A percentile compares a stretch with the other conserved stretches of the same genome.
These are phyloP conservation scores for Volvox africanus DNA, from an alignment of 139 green algal species.

Conservation along the genomic window DNA sequence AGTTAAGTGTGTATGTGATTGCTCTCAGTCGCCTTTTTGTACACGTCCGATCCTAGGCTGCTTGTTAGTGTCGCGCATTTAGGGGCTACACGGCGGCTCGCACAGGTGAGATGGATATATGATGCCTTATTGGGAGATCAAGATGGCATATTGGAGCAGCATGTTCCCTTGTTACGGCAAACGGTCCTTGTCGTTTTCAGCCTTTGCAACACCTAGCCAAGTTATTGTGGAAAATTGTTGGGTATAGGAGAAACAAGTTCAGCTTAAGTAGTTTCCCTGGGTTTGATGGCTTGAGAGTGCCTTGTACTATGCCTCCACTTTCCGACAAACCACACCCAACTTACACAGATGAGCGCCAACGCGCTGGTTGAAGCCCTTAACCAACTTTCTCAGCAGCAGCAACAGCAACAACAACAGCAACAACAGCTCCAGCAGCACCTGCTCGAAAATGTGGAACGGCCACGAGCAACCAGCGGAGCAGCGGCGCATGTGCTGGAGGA, in stretches of 20 bases:
- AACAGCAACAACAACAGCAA: constrained; percentile 33
- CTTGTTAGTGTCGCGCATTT: no score
- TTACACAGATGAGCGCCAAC: constrained; percentile 33
- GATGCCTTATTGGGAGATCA: no score
- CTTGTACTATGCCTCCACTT: background rate
- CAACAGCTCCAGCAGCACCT: constrained; percentile 16
- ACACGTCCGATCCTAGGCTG: no score
- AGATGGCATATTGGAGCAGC: no score
- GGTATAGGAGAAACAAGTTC: background rate
- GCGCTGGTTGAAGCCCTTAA: constrained; percentile 27
- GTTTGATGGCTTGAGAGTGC: background rate
- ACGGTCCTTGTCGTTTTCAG: no score
- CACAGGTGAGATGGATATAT: background rate
- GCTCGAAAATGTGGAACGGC: constrained; percentile 11
- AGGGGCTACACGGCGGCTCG: no score
- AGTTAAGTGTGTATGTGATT: no score
- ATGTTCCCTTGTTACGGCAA: no score
- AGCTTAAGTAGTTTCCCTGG: background rate
- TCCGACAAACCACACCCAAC: background rate
- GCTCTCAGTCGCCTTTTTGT: no score
- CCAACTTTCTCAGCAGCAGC: constrained; percentile 1
- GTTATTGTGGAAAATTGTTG: background rate
- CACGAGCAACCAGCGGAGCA: background rate
- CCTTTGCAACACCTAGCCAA: background rate
- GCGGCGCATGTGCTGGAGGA: background rate